Evolutionary conservation across 164 flowering plant genomes (phyloP).

Genomic region (Vitis amurensis): DNA sequence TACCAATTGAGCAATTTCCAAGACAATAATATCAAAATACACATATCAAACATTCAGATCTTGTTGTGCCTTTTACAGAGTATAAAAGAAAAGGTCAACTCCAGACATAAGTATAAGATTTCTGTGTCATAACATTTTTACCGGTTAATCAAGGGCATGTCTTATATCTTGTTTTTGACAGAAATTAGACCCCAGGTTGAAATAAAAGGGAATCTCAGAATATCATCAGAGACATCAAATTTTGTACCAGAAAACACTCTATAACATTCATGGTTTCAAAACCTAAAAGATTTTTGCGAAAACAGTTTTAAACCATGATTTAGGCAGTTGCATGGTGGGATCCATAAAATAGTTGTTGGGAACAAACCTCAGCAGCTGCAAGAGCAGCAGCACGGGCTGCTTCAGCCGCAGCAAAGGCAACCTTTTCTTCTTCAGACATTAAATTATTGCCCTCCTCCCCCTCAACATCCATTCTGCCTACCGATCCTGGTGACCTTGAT

Average conservation of each 20-base stretch:
- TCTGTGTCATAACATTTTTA: background rate
- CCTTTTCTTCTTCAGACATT: conserved; percentile 86
- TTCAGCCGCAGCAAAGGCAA: conserved; percentile 92
- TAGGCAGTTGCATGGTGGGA: background rate
- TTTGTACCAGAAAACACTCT: no score
- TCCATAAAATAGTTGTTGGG: background rate
- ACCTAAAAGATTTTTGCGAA: no score
- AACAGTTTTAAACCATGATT: background rate
- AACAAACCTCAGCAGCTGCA: conserved; percentile 94
- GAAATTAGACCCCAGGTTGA: background rate
- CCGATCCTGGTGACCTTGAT: conserved; percentile 36
- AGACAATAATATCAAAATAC: background rate
- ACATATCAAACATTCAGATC: background rate
- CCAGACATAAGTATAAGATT: background rate
- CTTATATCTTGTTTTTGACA: background rate
- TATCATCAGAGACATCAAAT: no score
- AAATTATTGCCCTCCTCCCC: conserved; percentile 32
- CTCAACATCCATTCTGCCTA: conserved; percentile 36
- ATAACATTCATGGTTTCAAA: no score
- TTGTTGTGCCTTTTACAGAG: background rate
- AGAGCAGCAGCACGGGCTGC: conserved; percentile 87
- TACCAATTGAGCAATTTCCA: background rate
- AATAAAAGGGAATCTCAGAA: background rate
- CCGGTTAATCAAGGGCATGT: background rate
- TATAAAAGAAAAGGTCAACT: background rate